These are phyloP conservation scores for Hirsutella minnesotensis DNA, from an alignment of 2,329 filamentous ascomycete genomes.

Conservation along the genomic window DNA sequence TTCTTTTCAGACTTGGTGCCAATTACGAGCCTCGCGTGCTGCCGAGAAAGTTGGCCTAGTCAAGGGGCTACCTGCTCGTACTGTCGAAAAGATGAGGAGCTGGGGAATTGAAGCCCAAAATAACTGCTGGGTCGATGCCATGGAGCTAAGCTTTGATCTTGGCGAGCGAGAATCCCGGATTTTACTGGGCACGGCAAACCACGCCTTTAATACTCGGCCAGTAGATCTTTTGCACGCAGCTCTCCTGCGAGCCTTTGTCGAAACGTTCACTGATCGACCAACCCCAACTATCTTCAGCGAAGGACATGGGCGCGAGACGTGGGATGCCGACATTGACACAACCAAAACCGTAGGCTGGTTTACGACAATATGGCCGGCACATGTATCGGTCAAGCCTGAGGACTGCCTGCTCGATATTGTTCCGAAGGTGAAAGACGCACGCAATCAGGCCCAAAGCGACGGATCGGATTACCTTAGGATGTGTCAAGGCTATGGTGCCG, in stretches of 20 bases:
- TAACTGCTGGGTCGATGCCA: background rate
- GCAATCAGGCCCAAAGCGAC: constrained; percentile 1
- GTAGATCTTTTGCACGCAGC: background rate
- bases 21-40: background rate
- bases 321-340: constrained; percentile 16
- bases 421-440: background rate
- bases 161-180: background rate
- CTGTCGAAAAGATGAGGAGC: too few species aligned
- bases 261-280: background rate
- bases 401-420: background rate
- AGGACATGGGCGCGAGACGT: constrained; percentile 17
- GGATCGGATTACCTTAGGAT: constrained; percentile 3
- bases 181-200: background rate
- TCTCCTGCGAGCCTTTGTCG: background rate
- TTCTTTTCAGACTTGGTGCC: background rate
- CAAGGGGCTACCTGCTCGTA: too few species aligned
- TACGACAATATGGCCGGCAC: constrained; percentile 20
- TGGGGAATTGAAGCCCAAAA: too few species aligned
- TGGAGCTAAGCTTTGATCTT: background rate
- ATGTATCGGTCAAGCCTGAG: background rate
- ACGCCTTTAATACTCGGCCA: background rate
- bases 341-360: constrained; percentile 26
- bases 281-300: constrained; percentile 14
- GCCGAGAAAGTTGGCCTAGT: too few species aligned
- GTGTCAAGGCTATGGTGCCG: background rate